Base-by-base conservation (phyloP, 768 basidiomycete genomes). In the Arthromyces matolae region DNA sequence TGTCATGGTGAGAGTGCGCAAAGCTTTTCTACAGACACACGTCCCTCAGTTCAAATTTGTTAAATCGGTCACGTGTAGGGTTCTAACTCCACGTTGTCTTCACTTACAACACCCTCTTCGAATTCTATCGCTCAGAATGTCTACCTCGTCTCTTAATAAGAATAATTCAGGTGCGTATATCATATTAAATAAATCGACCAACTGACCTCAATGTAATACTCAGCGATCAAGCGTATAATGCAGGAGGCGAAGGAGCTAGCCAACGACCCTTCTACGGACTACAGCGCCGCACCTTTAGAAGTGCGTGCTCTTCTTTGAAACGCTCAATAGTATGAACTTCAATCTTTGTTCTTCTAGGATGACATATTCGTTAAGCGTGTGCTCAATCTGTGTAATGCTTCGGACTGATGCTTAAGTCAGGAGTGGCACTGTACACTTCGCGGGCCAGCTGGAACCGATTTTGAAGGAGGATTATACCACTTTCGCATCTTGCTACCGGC, bases 371-470 rank as follows among this genome's bases (percentile, higher is more conserved):
- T 90, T 64, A 64, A 87, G 73, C 51, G 31, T 31, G 13, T 36
- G 19, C 23, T 39, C 40, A 25, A 41, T 45, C 4, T 38, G 31
- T 50, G 41, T 24, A 36, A 35, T 45, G 56, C 50, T 56, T 44
- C 54, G n/a, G 39, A 55, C 53, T 61, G 53, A 56, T 32, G 18
- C 36, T 32, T 50, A 32, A 20, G 44, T 19, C 46, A 80, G 78
- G 79, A 94, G 75, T 98, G 95, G 95, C 94, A 97, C 62, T 96
- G 93, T 62, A 97, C 95, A n/a, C 76, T 98, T 45, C 84, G 92
- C 51, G 95, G 94, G 2, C 81, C 93, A 1, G 61, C 77, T 12
- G 90, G 84, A 13, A 93, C 92, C 29, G 93, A 97, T 63, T 98
- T 87, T 52, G 89, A 92, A 65, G 92, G 90, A 44, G 95, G 94